A percentile compares a stretch with the other conserved stretches of the same genome.
Evolutionary conservation across 2,329 filamentous ascomycete genomes (phyloP).

Genomic region (Cercospora zeae-maydis): DNA sequence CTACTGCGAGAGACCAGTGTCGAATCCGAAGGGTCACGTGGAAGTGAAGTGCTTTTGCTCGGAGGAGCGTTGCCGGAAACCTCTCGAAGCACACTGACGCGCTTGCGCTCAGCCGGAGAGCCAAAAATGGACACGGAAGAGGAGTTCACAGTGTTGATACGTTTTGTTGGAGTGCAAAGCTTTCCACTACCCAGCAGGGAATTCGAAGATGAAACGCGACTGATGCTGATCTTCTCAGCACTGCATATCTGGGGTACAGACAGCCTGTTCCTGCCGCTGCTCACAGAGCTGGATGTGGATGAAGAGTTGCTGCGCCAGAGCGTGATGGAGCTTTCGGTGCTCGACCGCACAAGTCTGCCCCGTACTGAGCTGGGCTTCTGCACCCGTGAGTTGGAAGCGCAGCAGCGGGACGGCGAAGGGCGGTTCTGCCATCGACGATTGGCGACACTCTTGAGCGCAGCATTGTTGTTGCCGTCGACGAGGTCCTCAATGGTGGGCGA

Average conservation of each 20-base stretch:
- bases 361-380: constrained; percentile 29
- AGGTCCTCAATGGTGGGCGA: constrained; percentile 31
- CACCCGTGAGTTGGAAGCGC: constrained; percentile 23
- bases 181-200: constrained; percentile 26
- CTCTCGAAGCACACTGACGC: constrained; percentile 32
- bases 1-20: constrained; percentile 40
- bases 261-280: constrained; percentile 28
- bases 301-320: constrained; percentile 20
- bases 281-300: constrained; percentile 27
- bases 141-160: constrained; percentile 21
- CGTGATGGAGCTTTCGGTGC: constrained; percentile 23
- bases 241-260: constrained; percentile 35
- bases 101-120: constrained; percentile 40
- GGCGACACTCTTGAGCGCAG: constrained; percentile 36
- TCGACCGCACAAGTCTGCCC: constrained; percentile 30
- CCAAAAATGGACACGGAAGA: constrained; percentile 33
- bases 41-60: constrained; percentile 27
- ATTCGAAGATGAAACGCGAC: constrained; percentile 35
- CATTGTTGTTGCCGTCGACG: constrained; percentile 29
- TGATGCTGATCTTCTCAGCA: constrained; percentile 37
- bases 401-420: constrained; percentile 32
- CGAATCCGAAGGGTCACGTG: constrained; percentile 40
- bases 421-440: constrained; percentile 38
- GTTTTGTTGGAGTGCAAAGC: constrained; percentile 35
- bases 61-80: constrained; percentile 33